A percentile compares a stretch with the other conserved stretches of the same genome.
Evolutionary conservation across 768 basidiomycete species (phyloP).

Genomic region (Rhizopogon vulgaris): DNA sequence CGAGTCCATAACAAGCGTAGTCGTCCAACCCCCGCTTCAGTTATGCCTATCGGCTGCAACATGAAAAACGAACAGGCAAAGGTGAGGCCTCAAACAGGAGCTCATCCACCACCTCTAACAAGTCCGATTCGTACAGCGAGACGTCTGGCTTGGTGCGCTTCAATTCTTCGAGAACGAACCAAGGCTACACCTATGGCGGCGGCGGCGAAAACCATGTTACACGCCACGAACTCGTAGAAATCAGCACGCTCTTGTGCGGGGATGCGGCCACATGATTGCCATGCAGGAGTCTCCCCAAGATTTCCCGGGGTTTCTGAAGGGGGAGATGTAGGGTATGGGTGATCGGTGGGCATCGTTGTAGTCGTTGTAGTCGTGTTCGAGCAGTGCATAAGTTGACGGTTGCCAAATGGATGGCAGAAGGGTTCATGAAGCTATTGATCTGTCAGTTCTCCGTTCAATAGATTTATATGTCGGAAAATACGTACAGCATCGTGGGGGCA

Average conservation of each 20-base stretch:
- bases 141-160: conserved; percentile 70
- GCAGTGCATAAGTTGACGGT: conserved; percentile 86
- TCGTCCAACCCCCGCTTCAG: neutral
- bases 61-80: neutral
- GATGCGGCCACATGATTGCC: conserved; percentile 92
- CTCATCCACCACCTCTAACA: conserved; percentile 29
- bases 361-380: conserved; percentile 24
- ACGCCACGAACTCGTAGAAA: conserved; percentile 87
- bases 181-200: conserved; percentile 62
- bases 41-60: neutral
- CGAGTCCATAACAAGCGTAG: neutral
- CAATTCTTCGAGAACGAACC: conserved; percentile 60
- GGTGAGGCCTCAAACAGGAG: neutral
- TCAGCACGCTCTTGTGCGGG: conserved; percentile 72
- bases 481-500: conserved; percentile 60
- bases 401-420: conserved; percentile 94
- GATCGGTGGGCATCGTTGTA: conserved; percentile 13
- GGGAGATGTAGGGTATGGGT: conserved; percentile 7
- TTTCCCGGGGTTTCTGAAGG: conserved; percentile 4
- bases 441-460: conserved; percentile 4
- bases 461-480: conserved; percentile 9
- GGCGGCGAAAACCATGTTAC: conserved; percentile 69
- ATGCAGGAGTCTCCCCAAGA: conserved; percentile 67
- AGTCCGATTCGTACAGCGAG: conserved; percentile 85
- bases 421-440: conserved; percentile 69